Percentiles rank a stretch among this genome's conserved stretches.
Conservation (phyloP, 495 filamentous ascomycete species). For the Talaromyces liani region DNA sequence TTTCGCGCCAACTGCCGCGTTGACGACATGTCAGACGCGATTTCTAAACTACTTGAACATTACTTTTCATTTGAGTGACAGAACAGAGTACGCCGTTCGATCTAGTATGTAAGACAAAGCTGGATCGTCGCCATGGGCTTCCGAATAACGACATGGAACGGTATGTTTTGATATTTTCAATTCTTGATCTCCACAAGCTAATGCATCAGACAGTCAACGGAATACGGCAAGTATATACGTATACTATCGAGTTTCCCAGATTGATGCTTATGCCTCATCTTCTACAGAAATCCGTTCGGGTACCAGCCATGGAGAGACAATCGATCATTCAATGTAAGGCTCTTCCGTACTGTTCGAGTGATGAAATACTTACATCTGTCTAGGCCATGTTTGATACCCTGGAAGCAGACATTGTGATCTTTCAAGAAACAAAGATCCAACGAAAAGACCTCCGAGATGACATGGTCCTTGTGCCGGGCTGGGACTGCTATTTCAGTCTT, state of each 20-base stretch:
- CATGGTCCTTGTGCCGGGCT: slow-evolving; percentile 91
- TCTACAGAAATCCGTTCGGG: slow-evolving; percentile 75
- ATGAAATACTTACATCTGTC: background rate
- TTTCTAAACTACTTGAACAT: background rate
- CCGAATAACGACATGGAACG: slow-evolving; percentile 88
- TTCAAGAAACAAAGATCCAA: slow-evolving; percentile 97
- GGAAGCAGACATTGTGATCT: slow-evolving; percentile 86
- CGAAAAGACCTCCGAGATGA: slow-evolving; percentile 88
- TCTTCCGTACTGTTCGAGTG: background rate
- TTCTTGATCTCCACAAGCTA: slow-evolving; percentile 12
- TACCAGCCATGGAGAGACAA: slow-evolving; percentile 92
- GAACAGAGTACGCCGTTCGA: background rate
- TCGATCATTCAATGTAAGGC: slow-evolving; percentile 67
- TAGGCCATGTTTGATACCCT: slow-evolving; percentile 91
- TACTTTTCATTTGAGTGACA: background rate
- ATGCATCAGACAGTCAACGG: slow-evolving; percentile 66
- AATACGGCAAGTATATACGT: slow-evolving; percentile 56
- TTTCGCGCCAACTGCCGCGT: background rate
- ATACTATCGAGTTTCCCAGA: background rate
- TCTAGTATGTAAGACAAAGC: background rate
- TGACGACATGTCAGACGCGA: background rate
- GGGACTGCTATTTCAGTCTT: slow-evolving; percentile 95
- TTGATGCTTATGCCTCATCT: background rate
- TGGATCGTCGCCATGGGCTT: slow-evolving; percentile 50
- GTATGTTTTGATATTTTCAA: slow-evolving; percentile 32